Conservation (phyloP, 2,329 filamentous ascomycete species). For the Neonectria hederae region DNA sequence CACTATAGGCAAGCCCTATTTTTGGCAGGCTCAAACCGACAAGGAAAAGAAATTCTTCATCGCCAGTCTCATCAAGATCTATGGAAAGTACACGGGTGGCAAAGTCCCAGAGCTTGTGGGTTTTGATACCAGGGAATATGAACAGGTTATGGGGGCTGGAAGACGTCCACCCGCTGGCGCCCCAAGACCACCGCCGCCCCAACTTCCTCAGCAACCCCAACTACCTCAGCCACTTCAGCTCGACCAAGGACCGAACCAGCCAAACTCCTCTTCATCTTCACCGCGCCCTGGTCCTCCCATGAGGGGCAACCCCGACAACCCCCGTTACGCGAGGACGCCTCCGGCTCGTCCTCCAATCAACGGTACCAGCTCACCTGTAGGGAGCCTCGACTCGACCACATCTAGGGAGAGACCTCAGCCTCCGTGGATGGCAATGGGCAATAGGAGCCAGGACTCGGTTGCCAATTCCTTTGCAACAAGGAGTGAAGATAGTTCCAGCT, state of each 20-base stretch:
- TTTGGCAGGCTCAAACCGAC: constrained; percentile 91
- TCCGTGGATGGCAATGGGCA: constrained; percentile 59
- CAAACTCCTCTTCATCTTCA: constrained; percentile 27
- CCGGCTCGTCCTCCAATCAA: constrained; percentile 50
- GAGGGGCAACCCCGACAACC: constrained; percentile 36
- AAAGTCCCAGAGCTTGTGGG: constrained; percentile 81
- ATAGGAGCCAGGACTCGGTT: constrained; percentile 68
- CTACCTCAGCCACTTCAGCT: constrained; percentile 23
- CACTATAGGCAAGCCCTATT: constrained; percentile 92
- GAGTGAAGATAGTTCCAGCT: constrained; percentile 62
- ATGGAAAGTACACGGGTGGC: constrained; percentile 93
- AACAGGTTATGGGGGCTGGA: constrained; percentile 73
- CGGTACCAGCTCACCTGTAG: constrained; percentile 58
- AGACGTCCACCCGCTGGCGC: constrained; percentile 48
- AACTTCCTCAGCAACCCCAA: background rate
- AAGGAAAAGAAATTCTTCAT: constrained; percentile 99
- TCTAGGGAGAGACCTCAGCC: constrained; percentile 53
- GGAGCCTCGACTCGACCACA: constrained; percentile 60
- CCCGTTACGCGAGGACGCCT: constrained; percentile 43
- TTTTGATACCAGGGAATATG: constrained; percentile 82
- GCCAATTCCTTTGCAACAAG: constrained; percentile 56
- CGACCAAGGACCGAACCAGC: constrained; percentile 37
- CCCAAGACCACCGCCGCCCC: constrained; percentile 40
- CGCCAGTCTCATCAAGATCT: constrained; percentile 94
- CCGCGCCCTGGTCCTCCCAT: constrained; percentile 31